Evolutionary conservation across 202 grass and related monocot genomes (phyloP).

Genomic region (Carex sylvatica): DNA sequence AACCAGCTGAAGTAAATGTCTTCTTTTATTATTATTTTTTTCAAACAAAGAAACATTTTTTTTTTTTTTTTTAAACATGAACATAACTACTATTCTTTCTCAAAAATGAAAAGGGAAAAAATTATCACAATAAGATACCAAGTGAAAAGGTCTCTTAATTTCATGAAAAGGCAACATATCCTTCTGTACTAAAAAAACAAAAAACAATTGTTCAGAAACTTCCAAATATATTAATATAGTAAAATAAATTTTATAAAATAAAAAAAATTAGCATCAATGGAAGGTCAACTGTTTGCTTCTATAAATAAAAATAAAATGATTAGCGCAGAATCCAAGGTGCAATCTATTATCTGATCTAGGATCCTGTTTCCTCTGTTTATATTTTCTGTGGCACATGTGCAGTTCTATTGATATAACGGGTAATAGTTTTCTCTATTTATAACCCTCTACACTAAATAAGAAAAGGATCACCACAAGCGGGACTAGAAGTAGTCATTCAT

Average conservation of each 20-base stretch:
- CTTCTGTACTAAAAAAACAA: neutral
- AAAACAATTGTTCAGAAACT: neutral
- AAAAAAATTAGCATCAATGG: neutral
- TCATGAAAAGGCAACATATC: neutral
- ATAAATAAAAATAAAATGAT: slow-evolving; percentile 1
- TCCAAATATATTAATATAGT: neutral
- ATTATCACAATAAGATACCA: no score
- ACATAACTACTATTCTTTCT: no score
- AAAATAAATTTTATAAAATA: neutral
- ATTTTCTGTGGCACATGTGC: neutral
- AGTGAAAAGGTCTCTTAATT: neutral
- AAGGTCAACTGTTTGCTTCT: neutral
- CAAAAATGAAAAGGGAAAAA: no score
- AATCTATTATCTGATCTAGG: neutral
- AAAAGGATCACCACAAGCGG: neutral
- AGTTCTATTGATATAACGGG: neutral
- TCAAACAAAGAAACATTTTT: no score
- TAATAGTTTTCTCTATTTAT: neutral
- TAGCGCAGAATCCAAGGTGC: neutral
- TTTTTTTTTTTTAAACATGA: no score
- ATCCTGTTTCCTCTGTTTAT: no score
- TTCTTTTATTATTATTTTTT: no score
- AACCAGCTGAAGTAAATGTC: no score
- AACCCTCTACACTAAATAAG: neutral
- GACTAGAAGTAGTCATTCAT: neutral